Evolutionary conservation across 495 filamentous ascomycete species (phyloP).

Genomic region (Aspergillus coremiiformis): DNA sequence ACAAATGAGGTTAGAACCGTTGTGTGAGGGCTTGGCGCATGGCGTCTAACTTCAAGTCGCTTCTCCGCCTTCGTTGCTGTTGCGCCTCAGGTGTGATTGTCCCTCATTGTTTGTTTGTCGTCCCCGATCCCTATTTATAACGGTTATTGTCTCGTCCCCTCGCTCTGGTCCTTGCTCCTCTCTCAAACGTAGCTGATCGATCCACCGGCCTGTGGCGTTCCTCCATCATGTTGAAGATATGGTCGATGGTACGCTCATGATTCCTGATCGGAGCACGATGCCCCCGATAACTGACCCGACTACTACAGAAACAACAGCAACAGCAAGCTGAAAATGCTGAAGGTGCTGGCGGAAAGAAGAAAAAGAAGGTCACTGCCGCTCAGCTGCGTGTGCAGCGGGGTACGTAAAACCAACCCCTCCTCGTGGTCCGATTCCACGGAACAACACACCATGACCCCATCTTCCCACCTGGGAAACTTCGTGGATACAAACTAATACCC

Average conservation of each 20-base stretch:
- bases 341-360: constrained; percentile 69
- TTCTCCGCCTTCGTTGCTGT: not conserved
- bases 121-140: not conserved
- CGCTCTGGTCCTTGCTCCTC: not conserved
- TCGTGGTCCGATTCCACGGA: too few relatives aligned
- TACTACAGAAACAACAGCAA: constrained; percentile 71
- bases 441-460: too few relatives aligned
- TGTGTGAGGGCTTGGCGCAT: not conserved
- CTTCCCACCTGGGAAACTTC: not conserved
- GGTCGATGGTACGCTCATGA: constrained; percentile 76
- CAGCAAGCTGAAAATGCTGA: constrained; percentile 88
- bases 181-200: not conserved
- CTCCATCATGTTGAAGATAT: constrained; percentile 93
- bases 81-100: not conserved
- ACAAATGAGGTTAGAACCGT: not conserved
- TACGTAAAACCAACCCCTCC: constrained; percentile 23
- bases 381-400: constrained; percentile 96
- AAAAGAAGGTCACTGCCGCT: constrained; percentile 96
- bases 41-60: not conserved
- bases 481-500: too few relatives aligned
- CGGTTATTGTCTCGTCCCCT: not conserved
- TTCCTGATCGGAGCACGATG: not conserved
- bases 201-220: not conserved
- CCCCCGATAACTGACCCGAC: not conserved
- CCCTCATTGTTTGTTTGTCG: not conserved